phyloP scores from a whole-genome alignment of 1,139 yeast species.

The Sugiyamaella pinicola region DNA sequence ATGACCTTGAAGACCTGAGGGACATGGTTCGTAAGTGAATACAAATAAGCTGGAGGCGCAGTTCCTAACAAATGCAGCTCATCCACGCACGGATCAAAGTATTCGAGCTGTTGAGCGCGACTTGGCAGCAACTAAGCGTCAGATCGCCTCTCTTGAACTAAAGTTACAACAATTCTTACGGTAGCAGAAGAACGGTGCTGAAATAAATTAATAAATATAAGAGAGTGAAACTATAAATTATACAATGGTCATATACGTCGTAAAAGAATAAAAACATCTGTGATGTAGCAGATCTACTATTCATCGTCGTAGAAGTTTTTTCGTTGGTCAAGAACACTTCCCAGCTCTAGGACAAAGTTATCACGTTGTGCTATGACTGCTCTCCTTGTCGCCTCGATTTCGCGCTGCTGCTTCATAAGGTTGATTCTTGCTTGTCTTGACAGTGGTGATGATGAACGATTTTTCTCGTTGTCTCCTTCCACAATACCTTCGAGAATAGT shows the following conservation, averaged over 20 bases:
- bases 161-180: not conserved
- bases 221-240: not conserved
- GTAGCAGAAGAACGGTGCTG: not conserved
- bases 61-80: not conserved
- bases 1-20: not conserved
- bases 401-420: slow-evolving; percentile 32
- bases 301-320: not conserved
- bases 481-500: slow-evolving; percentile 35
- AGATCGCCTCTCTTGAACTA: not conserved
- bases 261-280: not conserved
- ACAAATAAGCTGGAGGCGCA: not conserved
- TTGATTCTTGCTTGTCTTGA: slow-evolving; percentile 38
- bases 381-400: slow-evolving; percentile 25
- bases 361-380: slow-evolving; percentile 27
- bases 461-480: slow-evolving; percentile 25
- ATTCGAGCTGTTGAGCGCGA: not conserved
- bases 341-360: slow-evolving; percentile 35
- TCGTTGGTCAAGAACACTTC: slow-evolving; percentile 32
- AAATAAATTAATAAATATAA: not conserved
- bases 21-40: not conserved
- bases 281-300: not conserved
- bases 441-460: slow-evolving; percentile 17
- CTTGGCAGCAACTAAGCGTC: not conserved
- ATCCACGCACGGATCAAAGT: not conserved
- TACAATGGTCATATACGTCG: slow-evolving; percentile 10